Conservation (phyloP, 192 early-diverging fungal species). For the Chytriomyces confervae region DNA sequence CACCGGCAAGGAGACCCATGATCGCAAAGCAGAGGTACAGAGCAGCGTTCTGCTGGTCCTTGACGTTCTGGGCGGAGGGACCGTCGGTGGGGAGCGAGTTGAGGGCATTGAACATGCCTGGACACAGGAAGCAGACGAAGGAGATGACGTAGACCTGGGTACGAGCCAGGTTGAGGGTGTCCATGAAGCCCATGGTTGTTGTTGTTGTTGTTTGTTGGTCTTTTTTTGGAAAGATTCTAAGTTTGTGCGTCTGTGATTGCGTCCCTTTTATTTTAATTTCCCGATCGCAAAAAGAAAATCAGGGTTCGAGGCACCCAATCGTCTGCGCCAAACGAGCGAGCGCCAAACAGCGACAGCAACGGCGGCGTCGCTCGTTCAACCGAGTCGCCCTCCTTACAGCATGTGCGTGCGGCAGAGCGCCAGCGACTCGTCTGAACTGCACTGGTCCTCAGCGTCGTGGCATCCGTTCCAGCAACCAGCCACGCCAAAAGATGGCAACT, state of each 20-base stretch:
- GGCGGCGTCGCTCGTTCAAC: too few species aligned
- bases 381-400: too few species aligned
- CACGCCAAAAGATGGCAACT: too few species aligned
- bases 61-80: conserved; percentile 67
- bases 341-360: too few species aligned
- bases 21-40: conserved; percentile 80
- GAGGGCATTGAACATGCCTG: conserved; percentile 77
- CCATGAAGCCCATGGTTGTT: conserved; percentile 19
- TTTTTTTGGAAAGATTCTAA: background rate
- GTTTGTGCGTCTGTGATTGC: background rate
- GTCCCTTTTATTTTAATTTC: background rate
- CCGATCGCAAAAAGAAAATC: too few species aligned
- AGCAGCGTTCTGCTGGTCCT: conserved; percentile 63
- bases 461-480: too few species aligned
- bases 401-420: too few species aligned
- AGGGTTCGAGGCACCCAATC: too few species aligned
- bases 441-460: too few species aligned
- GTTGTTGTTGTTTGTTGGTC: background rate
- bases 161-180: conserved; percentile 49
- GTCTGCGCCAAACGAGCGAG: too few species aligned
- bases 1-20: conserved; percentile 76
- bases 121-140: conserved; percentile 78
- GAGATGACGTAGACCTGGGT: conserved; percentile 73
- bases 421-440: too few species aligned
- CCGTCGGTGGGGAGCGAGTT: conserved; percentile 41